Base-by-base conservation (phyloP, 78 protist genomes). In the Dictyostelium brefeldianum region DNA sequence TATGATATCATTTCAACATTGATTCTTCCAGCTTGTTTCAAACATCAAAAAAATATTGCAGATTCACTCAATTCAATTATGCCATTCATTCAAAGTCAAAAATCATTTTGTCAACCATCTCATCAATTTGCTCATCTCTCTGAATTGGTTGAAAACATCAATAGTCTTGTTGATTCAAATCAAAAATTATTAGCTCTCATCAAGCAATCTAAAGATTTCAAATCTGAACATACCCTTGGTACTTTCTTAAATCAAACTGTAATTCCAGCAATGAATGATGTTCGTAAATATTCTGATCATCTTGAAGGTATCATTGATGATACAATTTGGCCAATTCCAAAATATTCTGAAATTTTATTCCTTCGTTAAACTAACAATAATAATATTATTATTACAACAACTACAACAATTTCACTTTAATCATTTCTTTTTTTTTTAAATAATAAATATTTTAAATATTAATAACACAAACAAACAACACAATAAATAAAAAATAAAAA, bases 251-350 rank as follows among this genome's bases (percentile, higher is more conserved):
- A 64, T 31, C 78, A 47, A 67, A 3, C 29, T 2, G 71, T 95
- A 7, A 85, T 65, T 69, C 80, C 94, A 22, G 87, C 59, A 14
- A 96, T 96, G 97, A 73, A 27, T 15, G 92, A 59, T n/a, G 95
- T 94, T 31, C 95, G 98, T 77, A 81, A 71, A 50, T 59, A 22
- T 36, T 48, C 94, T 80, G 98, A 96, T 69, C 80, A 79, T 17
- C 67, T 96, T 29, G 98, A 96, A 84, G 41, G 57, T 18, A 74
- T 95, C 62, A 59, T 96, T n/a, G 96, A 77, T 17, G 95, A 89
- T 70, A 74, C 73, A 12, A n/a, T 82, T 47, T 96, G 96, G 96
- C 92, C 96, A 69, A 27, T 87, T 67, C 96, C 97, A 41, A 96
- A 95, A 69, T 91, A 91, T 50, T 36, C 80, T 53, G 95, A 95